Evolutionary conservation across 139 green algal species (phyloP), one percentile per base, ranked within the genome.

Genomic region (Tetraselmis striata): DNA sequence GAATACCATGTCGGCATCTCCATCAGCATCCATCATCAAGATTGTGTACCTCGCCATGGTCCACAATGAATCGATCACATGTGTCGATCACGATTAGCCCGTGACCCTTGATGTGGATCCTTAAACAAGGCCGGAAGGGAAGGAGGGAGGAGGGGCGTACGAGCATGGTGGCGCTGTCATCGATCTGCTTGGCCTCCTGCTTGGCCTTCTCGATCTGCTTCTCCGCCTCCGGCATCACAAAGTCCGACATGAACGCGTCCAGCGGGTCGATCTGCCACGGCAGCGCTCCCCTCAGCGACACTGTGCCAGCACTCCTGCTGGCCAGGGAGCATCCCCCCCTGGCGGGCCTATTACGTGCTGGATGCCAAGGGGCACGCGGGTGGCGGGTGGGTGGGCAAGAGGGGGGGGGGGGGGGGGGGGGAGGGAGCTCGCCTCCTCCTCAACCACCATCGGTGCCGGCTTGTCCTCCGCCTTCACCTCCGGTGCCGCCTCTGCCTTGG

Each of bases 181-280:
- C 27, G 0, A 29, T 32, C 30, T 29, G 30, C 23, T 25, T 22
- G 26, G 75, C 30, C n/a, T 87, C 86, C 80, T 67, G 45, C 45
- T 67, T 67, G 31, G 77, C 77, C 25, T 83, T 76, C 76, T 85
- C 27, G 0, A 29, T 32, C 30, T 59, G 30, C 28, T 28, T 26
- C 27, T 58, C 30, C n/a, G 86, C 86, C 78, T 85, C 78, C 30
- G 89, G 89, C 29, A 90, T 32, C 32, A 92, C 88, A 2, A 89
- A 83, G 28, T 82, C 84, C 23, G 86, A 86, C 96, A 99, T 99
- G 89, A 98, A 99, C 18, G 93, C 94, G 79, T 99, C 96, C 84
- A 99, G 81, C 0, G 95, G 95, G 84, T 99, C 96, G 1, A 93
- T 87, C 32, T 96, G 95, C 1, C 93, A 92, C 32, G 59, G 77